Conservation (phyloP, 2,329 filamentous ascomycete species). For the Nigrospora oryzae region DNA sequence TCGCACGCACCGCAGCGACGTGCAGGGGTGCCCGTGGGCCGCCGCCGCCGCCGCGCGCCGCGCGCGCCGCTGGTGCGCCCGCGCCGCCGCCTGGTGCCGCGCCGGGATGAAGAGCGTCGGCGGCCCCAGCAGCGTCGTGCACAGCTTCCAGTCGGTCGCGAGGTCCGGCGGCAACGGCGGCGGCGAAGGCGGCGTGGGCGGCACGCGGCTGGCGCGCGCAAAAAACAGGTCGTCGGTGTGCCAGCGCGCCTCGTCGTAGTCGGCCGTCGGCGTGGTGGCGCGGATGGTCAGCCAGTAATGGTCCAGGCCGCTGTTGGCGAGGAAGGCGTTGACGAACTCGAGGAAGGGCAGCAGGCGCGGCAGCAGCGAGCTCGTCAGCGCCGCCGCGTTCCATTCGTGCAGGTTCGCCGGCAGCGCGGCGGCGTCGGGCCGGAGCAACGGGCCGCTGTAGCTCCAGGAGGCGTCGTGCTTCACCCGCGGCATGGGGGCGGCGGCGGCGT, state of each 20-base stretch:
- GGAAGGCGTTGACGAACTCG: constrained; percentile 25
- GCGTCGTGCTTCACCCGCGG: constrained; percentile 17
- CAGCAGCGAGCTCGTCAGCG: constrained; percentile 24
- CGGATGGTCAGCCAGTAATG: constrained; percentile 41
- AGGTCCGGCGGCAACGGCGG: constrained; percentile 5
- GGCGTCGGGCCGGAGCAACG: constrained; percentile 19
- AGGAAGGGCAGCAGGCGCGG: constrained; percentile 29
- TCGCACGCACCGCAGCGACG: constrained; percentile 33
- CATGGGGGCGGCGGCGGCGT: too few relatives aligned
- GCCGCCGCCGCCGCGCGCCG: constrained; percentile 13
- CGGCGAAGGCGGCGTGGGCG: neutral
- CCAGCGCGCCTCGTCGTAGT: constrained; percentile 37
- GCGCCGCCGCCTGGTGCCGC: constrained; percentile 19
- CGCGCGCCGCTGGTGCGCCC: constrained; percentile 19
- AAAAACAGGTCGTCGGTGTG: constrained; percentile 42
- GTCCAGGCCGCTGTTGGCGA: constrained; percentile 22
- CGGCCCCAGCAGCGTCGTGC: constrained; percentile 35
- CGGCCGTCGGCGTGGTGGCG: constrained; percentile 30
- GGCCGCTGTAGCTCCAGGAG: constrained; percentile 36
- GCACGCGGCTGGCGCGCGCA: constrained; percentile 6
- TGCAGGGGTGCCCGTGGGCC: constrained; percentile 26
- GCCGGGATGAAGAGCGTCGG: constrained; percentile 33
- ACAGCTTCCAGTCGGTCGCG: constrained; percentile 39
- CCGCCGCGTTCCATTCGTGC: constrained; percentile 26
- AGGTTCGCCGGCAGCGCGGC: constrained; percentile 24